Evolutionary conservation across 2,329 filamentous ascomycete genomes (phyloP).

Genomic region (Colletotrichum nymphaeae): DNA sequence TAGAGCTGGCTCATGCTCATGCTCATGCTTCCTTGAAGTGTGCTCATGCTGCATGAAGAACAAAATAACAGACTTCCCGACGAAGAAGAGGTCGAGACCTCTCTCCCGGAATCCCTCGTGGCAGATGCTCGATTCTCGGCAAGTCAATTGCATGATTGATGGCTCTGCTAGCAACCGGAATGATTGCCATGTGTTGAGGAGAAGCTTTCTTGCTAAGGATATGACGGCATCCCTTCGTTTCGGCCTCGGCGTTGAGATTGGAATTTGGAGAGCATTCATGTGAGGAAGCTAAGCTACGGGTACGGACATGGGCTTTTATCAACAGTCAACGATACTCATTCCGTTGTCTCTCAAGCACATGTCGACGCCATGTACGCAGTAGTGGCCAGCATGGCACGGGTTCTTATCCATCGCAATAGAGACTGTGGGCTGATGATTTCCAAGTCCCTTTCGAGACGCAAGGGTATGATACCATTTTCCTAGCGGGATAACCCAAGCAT

Average conservation of each 20-base stretch:
- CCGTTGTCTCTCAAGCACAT: not conserved
- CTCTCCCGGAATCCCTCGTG: not conserved
- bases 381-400: not conserved
- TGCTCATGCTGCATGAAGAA: conserved; percentile 15
- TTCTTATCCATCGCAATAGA: not conserved
- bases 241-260: not conserved
- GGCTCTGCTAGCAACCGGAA: not conserved
- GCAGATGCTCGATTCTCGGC: not conserved
- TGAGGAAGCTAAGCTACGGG: not conserved
- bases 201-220: not conserved
- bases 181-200: not conserved
- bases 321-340: not conserved
- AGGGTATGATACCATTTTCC: too few relatives aligned
- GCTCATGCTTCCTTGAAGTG: not conserved
- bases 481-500: not conserved
- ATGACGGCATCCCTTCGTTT: not conserved
- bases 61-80: conserved; percentile 2
- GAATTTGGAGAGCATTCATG: not conserved
- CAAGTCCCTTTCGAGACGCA: not conserved
- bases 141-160: not conserved
- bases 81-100: not conserved
- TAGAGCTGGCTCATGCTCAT: conserved; percentile 10
- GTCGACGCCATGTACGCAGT: not conserved
- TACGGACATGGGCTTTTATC: too few relatives aligned
- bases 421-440: not conserved